Base-by-base conservation (phyloP, 805 yeast species). In the Cyberlindnera xishuangbannaensis region DNA sequence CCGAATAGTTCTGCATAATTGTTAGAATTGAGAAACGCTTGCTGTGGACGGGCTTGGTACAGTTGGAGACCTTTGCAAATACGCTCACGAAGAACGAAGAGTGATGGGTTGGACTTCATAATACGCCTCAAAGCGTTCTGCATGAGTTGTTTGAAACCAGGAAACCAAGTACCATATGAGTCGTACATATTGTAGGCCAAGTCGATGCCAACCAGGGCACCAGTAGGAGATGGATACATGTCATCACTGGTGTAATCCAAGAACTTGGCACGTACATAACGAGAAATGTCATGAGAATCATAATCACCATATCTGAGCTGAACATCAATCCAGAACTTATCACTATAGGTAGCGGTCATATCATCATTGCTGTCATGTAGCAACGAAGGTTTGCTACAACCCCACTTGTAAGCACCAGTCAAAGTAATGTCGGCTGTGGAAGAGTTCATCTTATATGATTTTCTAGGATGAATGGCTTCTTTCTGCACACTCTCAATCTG, bases 101-200 rank as follows among this genome's bases (percentile, higher is more conserved):
- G 58, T 0, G 97, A 95, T 0, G 98, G 97, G 50, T 90, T 92
- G 1, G 92, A 82, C 51, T 85, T 87, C 95, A 88, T 83, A 28
- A 92, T 83, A 23, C 92, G 90, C 43, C 76, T 71, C 95, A 92
- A 79, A 11, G 97, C 95, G 50, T 80, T 85, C 51, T 84, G 95
- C 64, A 92, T 66, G 50, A 92, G 65, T 4, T 86, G 86, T 57
- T 92, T 92, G 59, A 90, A 62, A 1, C 97, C 97, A 3, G 94
- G 90, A 62, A 92, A 83, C 98, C 98, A 92, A 50, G 85, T 86
- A 20, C 99, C 99, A 58, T 86, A 92, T 0, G 95, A 88, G 58
- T 87, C 97, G 54, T 83, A 88, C 81, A 87, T 84, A 57, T 92
- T 92, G 56, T 92, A 92, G 0, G 97, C 95, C 44, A 92, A 65